These are phyloP conservation scores for Leptodontidium sp. DNA, from an alignment of 2,329 filamentous ascomycete genomes.

Conservation along the genomic window DNA sequence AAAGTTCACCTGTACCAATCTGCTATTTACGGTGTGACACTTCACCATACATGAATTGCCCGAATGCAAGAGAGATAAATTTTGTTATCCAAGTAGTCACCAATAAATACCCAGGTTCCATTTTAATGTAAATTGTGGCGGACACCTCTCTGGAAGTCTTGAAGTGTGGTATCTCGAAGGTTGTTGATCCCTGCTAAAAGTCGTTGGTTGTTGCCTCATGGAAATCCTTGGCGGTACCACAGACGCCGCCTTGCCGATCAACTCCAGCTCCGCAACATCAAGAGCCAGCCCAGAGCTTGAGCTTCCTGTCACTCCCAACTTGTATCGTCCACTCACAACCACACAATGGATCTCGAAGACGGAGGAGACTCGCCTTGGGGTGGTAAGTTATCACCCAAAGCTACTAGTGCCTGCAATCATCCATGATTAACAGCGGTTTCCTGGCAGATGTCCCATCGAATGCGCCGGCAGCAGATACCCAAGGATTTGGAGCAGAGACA, in stretches of 20 bases:
- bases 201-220: constrained; percentile 13
- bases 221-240: constrained; percentile 28
- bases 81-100: too few relatives aligned
- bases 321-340: constrained; percentile 25
- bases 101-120: too few relatives aligned
- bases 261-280: constrained; percentile 26
- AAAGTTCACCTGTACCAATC: background rate
- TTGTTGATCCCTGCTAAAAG: background rate
- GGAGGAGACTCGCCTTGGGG: constrained; percentile 56
- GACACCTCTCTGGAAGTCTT: background rate
- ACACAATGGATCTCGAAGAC: constrained; percentile 54
- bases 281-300: constrained; percentile 25
- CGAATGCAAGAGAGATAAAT: too few relatives aligned
- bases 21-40: background rate
- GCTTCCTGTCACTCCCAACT: constrained; percentile 26
- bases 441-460: constrained; percentile 53
- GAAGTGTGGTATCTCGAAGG: too few relatives aligned
- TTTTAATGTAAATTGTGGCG: too few relatives aligned
- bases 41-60: too few relatives aligned
- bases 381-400: constrained; percentile 47
- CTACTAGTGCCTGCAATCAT: background rate
- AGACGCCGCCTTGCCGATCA: constrained; percentile 28
- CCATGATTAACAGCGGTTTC: background rate
- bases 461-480: constrained; percentile 44
- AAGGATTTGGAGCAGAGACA: constrained; percentile 38